phyloP scores from a whole-genome alignment of 805 yeast species.

The Candida argentea region DNA sequence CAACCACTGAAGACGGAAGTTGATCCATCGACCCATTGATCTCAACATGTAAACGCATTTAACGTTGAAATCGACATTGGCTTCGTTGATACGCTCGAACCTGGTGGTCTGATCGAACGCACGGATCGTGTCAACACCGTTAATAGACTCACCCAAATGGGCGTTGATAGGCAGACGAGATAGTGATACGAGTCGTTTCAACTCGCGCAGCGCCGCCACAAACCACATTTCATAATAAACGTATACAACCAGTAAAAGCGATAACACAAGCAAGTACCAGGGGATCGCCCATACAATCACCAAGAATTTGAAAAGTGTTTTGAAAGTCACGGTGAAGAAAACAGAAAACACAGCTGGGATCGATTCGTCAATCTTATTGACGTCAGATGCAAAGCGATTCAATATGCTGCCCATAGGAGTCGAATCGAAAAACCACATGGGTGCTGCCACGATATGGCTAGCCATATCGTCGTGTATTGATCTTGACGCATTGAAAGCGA shows the following conservation, averaged over 20 bases:
- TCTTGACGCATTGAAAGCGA: slow-evolving; percentile 13
- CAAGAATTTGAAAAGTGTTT: slow-evolving; percentile 11
- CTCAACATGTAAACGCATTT: slow-evolving; percentile 12
- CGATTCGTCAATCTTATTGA: slow-evolving; percentile 13
- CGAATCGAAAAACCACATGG: slow-evolving; percentile 21
- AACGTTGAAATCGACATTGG: slow-evolving; percentile 12
- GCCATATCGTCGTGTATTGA: slow-evolving; percentile 18
- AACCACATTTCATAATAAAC: slow-evolving; percentile 15
- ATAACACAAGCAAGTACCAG: slow-evolving; percentile 12
- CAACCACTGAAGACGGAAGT: slow-evolving; percentile 15
- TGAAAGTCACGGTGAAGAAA: slow-evolving; percentile 9
- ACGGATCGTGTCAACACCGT: slow-evolving; percentile 18
- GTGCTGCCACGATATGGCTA: slow-evolving; percentile 14
- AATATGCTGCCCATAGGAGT: slow-evolving; percentile 21
- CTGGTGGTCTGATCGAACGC: slow-evolving; percentile 16
- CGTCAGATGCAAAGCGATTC: slow-evolving; percentile 19
- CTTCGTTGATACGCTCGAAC: slow-evolving; percentile 13
- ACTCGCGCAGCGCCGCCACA: slow-evolving; percentile 17
- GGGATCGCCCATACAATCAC: slow-evolving; percentile 18
- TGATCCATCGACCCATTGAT: slow-evolving; percentile 17
- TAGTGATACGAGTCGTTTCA: slow-evolving; percentile 16
- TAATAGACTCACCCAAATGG: slow-evolving; percentile 18
- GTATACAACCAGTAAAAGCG: slow-evolving; percentile 12
- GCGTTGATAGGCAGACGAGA: slow-evolving; percentile 19
- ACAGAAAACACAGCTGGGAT: slow-evolving; percentile 12